Base-by-base conservation (phyloP, 257 asterid species). In the Penstemon davidsonii region DNA sequence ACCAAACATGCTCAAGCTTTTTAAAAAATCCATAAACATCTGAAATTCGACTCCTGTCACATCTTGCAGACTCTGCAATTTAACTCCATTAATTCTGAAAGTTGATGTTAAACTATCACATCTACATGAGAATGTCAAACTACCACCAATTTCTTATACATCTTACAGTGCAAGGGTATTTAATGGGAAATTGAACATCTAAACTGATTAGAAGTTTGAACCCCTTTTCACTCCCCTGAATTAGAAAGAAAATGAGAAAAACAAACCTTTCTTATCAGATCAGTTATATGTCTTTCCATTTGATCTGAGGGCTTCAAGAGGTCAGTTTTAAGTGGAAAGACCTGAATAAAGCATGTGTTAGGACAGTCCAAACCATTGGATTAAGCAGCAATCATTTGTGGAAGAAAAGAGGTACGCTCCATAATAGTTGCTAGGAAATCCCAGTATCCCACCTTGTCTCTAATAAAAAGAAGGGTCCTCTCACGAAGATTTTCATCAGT, bases 31-130 rank as follows among this genome's bases (percentile, higher is more conserved):
- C 86, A 92, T 87, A 74, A 89, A 89, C 96, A 89, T 84, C 78
- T 92, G 83, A 80, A 92, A 92, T 76, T 92, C 98, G n/a, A 88
- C 85, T 66, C 98, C 98, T 13, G 96, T 92, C 76, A 92, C 98
- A 77, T 92, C 98, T 84, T 87, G 98, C 63, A 92, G 78, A 77
- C 95, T 84, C 98, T 92, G 91, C 80, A 87, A 78, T 67, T 67
- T 52, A 38, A 73, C n/a, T 49, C 49, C 68, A 73, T 59, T 9
- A 64, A 65, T 59, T 59, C 65, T 57, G 73, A 76, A 75, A 47
- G 36, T 71, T 40, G 59, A 37, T 56, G 13, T 63, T 52, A 67
- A 68, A 46, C 19, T 6, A 64, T 41, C 54, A 60, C 40, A 61
- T 53, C 41, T 18, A 40, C 56, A 37, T 65, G 18, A 73, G 19